Evolutionary conservation across 2,329 filamentous ascomycete species (phyloP), one percentile per base, ranked within the genome.

Genomic region (Penicillium sp.): DNA sequence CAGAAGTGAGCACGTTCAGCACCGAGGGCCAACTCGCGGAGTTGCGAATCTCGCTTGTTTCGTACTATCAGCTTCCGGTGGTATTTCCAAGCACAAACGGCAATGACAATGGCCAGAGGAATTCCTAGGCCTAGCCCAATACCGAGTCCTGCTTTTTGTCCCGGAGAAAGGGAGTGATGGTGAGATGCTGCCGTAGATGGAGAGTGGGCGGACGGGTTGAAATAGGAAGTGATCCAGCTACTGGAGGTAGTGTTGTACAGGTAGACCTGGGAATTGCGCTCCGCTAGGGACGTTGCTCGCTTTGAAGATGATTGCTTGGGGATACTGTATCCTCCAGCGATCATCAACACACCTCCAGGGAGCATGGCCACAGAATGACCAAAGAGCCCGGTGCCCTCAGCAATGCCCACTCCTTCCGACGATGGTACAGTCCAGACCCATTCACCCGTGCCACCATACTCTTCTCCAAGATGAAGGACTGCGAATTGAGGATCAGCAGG

Each of bases 401-500:
- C 64, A 22, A 82, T 72, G 2, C 79, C 81, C 43, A 69, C 66
- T 8, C 74, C 63, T 11, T 64, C 61, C 4, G 71, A 62, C 14
- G 71, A 67, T 7, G 78, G 78, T n/a, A 75, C 61, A 8, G 59
- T 76, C 80, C 80, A 82, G 10, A 66, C 66, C 80, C 80, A 82
- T 49, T 76, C 69, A 1, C 74, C 73, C 34, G 70, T 67, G 17
- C 79, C 79, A 8, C 88, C 90, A 70, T 91, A 95, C 4, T 88
- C 88, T 61, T 88, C 84, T 6, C 89, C 91, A 58, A 97, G 81
- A 59, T 91, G 81, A 3, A 98, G 79, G 3, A 97, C 77, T 0
- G 86, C 90, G 28, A 98, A 80, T 71, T 96, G 92, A 1, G 95
- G 95, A 34, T 88, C 81, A 0, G 95, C 95, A 1, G 93, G 85